Conservation (phyloP, 2,329 filamentous ascomycete species). For the Drechmeria coniospora region DNA sequence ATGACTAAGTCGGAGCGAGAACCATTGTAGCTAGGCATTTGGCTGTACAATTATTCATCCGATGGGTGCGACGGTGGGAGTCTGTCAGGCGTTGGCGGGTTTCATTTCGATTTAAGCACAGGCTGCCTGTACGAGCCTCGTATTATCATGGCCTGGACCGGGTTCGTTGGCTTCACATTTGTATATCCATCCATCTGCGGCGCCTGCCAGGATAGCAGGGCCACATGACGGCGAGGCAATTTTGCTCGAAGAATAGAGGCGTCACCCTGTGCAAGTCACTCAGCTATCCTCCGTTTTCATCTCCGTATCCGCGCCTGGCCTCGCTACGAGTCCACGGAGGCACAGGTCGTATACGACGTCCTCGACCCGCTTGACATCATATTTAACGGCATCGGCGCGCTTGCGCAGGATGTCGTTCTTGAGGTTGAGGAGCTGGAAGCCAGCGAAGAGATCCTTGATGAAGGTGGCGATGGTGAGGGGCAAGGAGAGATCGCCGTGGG, state of each 20-base stretch:
- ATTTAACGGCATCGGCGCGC: slow-evolving; percentile 87
- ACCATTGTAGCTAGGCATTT: slow-evolving; percentile 1
- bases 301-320: slow-evolving; percentile 21
- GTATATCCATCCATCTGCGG: too few species aligned
- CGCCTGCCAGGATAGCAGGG: too few species aligned
- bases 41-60: too few species aligned
- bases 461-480: slow-evolving; percentile 82
- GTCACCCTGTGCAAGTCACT: too few species aligned
- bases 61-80: too few species aligned
- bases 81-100: too few species aligned
- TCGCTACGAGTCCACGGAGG: slow-evolving; percentile 63
- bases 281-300: slow-evolving; percentile 18
- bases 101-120: too few species aligned
- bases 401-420: slow-evolving; percentile 89
- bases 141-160: too few species aligned
- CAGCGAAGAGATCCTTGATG: slow-evolving; percentile 87
- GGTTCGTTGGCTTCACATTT: too few species aligned
- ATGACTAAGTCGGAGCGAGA: slow-evolving; percentile 30
- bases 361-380: slow-evolving; percentile 94
- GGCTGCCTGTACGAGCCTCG: too few species aligned
- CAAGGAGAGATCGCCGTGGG: slow-evolving; percentile 71
- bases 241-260: background rate
- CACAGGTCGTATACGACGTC: slow-evolving; percentile 95
- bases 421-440: slow-evolving; percentile 92
- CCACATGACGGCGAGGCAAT: too few species aligned